These are phyloP conservation scores for Mychonastes homosphaera DNA, from an alignment of 139 green algal species.

Conservation along the genomic window DNA sequence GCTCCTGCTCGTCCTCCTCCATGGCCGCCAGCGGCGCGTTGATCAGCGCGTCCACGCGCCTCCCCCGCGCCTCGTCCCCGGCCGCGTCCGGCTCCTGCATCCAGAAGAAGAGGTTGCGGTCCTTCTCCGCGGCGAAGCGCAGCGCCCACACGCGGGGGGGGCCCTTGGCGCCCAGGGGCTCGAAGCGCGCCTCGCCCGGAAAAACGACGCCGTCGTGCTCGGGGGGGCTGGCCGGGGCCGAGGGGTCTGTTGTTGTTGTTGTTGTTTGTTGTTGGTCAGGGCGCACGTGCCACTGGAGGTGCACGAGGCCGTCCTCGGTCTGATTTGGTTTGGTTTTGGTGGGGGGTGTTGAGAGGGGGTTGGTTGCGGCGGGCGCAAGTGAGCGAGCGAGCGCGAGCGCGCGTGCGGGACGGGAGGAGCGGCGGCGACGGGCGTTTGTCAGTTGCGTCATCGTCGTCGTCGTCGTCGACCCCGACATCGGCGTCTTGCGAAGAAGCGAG, in stretches of 20 bases:
- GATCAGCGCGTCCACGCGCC: slow-evolving; percentile 15
- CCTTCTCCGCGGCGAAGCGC: slow-evolving; percentile 32
- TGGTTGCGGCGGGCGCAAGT: too few species aligned
- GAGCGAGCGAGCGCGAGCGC: too few species aligned
- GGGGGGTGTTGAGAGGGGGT: too few species aligned
- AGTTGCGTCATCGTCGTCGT: too few species aligned
- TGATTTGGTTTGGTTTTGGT: too few species aligned
- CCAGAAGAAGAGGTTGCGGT: slow-evolving; percentile 52
- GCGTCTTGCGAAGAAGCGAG: too few species aligned
- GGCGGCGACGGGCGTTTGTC: too few species aligned
- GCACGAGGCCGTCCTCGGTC: slow-evolving; percentile 36
- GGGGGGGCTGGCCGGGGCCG: slow-evolving; percentile 1
- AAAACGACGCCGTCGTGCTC: slow-evolving; percentile 47
- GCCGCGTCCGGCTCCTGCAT: slow-evolving; percentile 3
- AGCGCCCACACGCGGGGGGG: slow-evolving; percentile 38
- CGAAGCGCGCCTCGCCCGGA: slow-evolving; percentile 39
- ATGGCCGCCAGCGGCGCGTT: slow-evolving; percentile 16
- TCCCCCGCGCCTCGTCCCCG: slow-evolving; percentile 3
- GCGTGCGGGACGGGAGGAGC: too few species aligned
- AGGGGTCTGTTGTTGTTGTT: slow-evolving; percentile 17
- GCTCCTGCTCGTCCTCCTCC: neutral
- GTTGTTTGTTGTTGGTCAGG: too few species aligned
- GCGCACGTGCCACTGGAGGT: slow-evolving; percentile 40
- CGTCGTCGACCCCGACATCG: too few species aligned
- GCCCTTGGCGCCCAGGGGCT: slow-evolving; percentile 27